These are phyloP conservation scores for Zymoseptoria passerinii DNA, from an alignment of 2,329 filamentous ascomycete species.

Conservation along the genomic window DNA sequence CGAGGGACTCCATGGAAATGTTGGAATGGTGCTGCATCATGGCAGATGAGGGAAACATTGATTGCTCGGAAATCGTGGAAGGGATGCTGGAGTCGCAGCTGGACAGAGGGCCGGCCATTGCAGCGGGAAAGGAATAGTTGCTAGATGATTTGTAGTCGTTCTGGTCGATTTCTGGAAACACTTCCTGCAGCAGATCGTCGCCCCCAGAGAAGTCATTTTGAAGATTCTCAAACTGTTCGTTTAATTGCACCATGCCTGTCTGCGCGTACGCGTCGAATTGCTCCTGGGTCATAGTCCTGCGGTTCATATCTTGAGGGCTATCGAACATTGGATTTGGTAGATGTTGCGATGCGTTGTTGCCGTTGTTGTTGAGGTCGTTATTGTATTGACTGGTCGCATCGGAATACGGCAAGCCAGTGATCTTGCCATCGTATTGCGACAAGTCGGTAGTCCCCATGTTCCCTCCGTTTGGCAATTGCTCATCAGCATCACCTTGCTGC, in stretches of 20 bases:
- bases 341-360: constrained; percentile 6
- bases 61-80: constrained; percentile 21
- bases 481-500: constrained; percentile 18
- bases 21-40: constrained; percentile 18
- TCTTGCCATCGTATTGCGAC: constrained; percentile 9
- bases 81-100: constrained; percentile 24
- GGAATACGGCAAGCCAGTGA: constrained; percentile 6
- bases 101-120: constrained; percentile 17
- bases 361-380: constrained; percentile 1
- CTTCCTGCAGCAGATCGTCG: constrained; percentile 13
- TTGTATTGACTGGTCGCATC: constrained; percentile 7
- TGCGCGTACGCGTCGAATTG: constrained; percentile 31
- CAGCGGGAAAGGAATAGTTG: constrained; percentile 14
- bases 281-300: constrained; percentile 30
- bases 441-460: constrained; percentile 3
- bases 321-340: constrained; percentile 21
- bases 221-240: constrained; percentile 11
- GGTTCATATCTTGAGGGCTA: constrained; percentile 28
- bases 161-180: constrained; percentile 19
- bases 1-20: constrained; percentile 22
- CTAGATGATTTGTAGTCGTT: constrained; percentile 18
- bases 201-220: constrained; percentile 13
- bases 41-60: constrained; percentile 19
- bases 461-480: constrained; percentile 6
- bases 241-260: constrained; percentile 12